phyloP scores from a whole-genome alignment of 2,329 filamentous ascomycete genomes.

The Dendrostoma leiphaemia region DNA sequence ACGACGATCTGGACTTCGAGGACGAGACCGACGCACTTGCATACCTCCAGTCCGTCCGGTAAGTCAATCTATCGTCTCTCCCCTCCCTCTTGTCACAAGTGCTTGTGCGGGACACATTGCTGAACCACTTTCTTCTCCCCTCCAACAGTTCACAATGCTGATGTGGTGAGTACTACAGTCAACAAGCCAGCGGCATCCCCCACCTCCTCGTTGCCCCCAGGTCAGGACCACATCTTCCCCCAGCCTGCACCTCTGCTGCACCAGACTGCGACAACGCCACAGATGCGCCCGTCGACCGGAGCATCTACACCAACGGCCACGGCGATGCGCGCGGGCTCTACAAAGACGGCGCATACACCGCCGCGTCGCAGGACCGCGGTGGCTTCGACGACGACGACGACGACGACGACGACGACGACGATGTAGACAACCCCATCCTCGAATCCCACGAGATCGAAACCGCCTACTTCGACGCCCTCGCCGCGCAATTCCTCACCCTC shows the following conservation, averaged over 20 bases:
- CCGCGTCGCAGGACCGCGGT: conserved; percentile 43
- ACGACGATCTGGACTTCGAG: conserved; percentile 64
- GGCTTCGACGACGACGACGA: conserved; percentile 28
- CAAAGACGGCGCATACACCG: conserved; percentile 76
- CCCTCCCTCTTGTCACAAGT: neutral
- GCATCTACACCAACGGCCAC: conserved; percentile 46
- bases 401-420: conserved; percentile 24
- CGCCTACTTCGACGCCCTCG: conserved; percentile 67
- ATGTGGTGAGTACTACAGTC: conserved; percentile 58
- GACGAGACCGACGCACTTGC: conserved; percentile 66
- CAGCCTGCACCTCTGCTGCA: conserved; percentile 31
- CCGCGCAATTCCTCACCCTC: conserved; percentile 62
- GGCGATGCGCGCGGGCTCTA: conserved; percentile 65
- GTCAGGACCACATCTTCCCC: conserved; percentile 49
- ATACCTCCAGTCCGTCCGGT: conserved; percentile 72
- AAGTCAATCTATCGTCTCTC: conserved; percentile 31
- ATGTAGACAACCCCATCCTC: no score
- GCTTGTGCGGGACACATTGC: conserved; percentile 14
- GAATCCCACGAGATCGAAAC: conserved; percentile 48
- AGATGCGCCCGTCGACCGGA: conserved; percentile 33
- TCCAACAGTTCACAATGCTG: conserved; percentile 32
- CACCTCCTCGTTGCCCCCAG: conserved; percentile 66
- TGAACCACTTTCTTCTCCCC: conserved; percentile 8
- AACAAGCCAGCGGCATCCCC: conserved; percentile 73
- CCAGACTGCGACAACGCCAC: conserved; percentile 29